Percentiles rank a stretch among this genome's conserved stretches.
Evolutionary conservation across 805 yeast genomes (phyloP).

Genomic region (Zygoascus ofunaensis): DNA sequence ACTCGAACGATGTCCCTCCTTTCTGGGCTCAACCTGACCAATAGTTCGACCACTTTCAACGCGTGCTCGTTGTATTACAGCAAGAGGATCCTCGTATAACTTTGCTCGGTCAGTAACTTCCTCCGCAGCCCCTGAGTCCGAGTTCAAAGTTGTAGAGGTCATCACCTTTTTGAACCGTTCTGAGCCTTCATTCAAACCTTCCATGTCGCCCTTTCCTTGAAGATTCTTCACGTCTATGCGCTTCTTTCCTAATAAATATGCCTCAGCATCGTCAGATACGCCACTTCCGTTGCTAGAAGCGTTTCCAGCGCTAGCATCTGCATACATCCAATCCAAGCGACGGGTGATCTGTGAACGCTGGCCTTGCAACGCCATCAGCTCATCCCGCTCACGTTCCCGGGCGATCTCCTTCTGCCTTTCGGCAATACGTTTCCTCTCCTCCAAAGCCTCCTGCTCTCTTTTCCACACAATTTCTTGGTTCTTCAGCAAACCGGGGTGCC

Average conservation of each 20-base stretch:
- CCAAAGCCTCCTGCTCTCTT: constrained; percentile 64
- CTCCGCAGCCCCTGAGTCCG: not conserved
- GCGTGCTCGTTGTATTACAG: constrained; percentile 29
- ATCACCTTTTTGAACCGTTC: not conserved
- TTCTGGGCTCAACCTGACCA: not conserved
- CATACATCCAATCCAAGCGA: constrained; percentile 83
- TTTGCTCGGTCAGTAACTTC: not conserved
- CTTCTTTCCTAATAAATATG: constrained; percentile 44
- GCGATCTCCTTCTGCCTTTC: constrained; percentile 56
- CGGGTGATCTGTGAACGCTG: constrained; percentile 31
- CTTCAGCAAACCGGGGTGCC: constrained; percentile 86
- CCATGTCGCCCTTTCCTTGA: constrained; percentile 5
- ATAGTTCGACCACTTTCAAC: not conserved
- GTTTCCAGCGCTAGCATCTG: constrained; percentile 29
- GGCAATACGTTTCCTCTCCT: constrained; percentile 56
- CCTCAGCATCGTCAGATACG: constrained; percentile 39
- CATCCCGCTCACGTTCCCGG: constrained; percentile 51
- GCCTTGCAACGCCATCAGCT: constrained; percentile 41
- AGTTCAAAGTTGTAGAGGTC: no score
- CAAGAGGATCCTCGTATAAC: constrained; percentile 42
- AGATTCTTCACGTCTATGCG: constrained; percentile 30
- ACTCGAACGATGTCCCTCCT: not conserved
- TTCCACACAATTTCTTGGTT: constrained; percentile 83
- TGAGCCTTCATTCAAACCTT: not conserved
- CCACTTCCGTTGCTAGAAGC: constrained; percentile 25